Percentiles rank a stretch among this genome's conserved stretches.
These are phyloP conservation scores for Anethum foeniculum DNA, from an alignment of 140 eudicot species.

Conservation along the genomic window DNA sequence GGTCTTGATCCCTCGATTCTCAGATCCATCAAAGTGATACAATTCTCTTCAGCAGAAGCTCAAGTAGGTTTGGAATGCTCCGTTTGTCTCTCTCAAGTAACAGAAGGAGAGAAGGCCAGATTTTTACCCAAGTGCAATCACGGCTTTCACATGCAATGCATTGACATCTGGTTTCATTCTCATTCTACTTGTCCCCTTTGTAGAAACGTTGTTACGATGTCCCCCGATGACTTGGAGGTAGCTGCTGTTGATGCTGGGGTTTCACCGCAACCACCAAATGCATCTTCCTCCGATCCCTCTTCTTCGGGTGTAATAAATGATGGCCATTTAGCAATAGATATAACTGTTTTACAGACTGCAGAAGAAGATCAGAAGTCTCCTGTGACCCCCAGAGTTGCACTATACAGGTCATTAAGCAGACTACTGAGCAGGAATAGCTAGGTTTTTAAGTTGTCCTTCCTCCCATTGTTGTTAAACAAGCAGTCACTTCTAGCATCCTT, in stretches of 20 bases:
- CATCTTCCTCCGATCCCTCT: not conserved
- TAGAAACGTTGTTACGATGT: not conserved
- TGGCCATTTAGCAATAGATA: not conserved
- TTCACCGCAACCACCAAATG: not conserved
- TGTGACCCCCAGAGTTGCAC: not conserved
- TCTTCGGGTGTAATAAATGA: not conserved
- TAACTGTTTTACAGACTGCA: not conserved
- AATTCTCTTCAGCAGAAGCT: not conserved
- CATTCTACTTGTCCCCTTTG: slow-evolving; percentile 3
- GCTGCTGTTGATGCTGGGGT: not conserved
- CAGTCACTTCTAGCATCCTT: not conserved
- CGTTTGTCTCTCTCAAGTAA: not conserved
- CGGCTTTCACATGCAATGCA: slow-evolving; percentile 2
- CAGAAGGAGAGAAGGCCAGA: not conserved
- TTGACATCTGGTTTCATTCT: not conserved
- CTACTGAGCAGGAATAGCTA: not conserved
- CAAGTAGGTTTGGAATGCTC: not conserved
- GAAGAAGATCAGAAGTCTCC: not conserved
- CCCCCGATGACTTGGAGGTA: not conserved
- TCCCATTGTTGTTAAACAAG: not conserved
- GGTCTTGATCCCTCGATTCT: slow-evolving; percentile 1
- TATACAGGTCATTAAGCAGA: not conserved
- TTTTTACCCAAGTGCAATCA: not conserved
- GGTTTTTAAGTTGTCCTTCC: not conserved
- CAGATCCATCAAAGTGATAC: not conserved